Evolutionary conservation across 129 eudicot genomes (phyloP), one percentile per base, ranked within the genome.

Genomic region (Pseudognaphalium luteoalbum): DNA sequence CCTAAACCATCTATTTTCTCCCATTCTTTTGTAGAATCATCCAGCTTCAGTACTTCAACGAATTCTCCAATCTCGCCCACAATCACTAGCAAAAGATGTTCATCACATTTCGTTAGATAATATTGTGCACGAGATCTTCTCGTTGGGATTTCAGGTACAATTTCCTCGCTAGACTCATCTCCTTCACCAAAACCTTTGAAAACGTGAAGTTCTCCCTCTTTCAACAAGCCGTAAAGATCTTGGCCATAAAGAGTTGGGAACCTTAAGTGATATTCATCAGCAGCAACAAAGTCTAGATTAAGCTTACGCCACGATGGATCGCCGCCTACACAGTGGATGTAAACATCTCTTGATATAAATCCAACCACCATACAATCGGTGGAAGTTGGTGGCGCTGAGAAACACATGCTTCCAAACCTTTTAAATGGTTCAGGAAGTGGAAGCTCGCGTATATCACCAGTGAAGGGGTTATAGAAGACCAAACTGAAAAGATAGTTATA

Each of bases 11-110:
- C 41, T 35, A 35, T 35, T 32, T 6, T 35, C 41, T 35, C 41
- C 41, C 61, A 56, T 56, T n/a, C 61, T 56, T 56, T 56, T 56
- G 25, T 56, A 56, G 61, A 56, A n/a, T 15, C 61, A n/a, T 56
- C n/a, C 61, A 56, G 19, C 61, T 56, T 56, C 3, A 56, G 4
- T 56, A 56, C 61, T 35, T 35, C 41, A 56, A 56, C 25, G 8
- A 56, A 16, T 56, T 21, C 61, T 56, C 19, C 61, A n/a, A 5
- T 5, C 25, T 56, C 21, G 10, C 61, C 61, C 7, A 21, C 25
- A 6, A 56, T 21, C 21, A 56, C 61, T n/a, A n/a, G 61, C n/a
- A 56, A 14, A 56, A 56, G 7, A 56, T 56, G 21, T 56, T 56
- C 25, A n/a, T 56, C 61, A 56, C 61, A n/a, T n/a, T 56, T 56